Base-by-base conservation (phyloP, 768 basidiomycete genomes). In the Thelephora aurantiotincta region DNA sequence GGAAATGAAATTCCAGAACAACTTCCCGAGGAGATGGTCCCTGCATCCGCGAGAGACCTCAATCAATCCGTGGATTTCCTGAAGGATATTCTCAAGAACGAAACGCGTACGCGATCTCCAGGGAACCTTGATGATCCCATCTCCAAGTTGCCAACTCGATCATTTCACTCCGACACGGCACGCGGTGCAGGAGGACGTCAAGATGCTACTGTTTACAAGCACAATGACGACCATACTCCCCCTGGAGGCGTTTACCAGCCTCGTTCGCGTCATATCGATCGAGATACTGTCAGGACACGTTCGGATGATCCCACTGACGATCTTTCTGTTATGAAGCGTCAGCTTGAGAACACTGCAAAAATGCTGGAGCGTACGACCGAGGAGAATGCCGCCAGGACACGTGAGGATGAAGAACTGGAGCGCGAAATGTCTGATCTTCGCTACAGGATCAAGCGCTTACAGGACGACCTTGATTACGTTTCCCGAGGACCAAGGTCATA, bases 151-250 rank as follows among this genome's bases (percentile, higher is more conserved):
- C 81, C 82, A 57, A 71, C 76, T 45, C 81, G 84, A 5, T 86
- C 88, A 0, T 83, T 93, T 58, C 75, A 73, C 50, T 66, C 67
- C 44, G 63, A 71, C 11, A 66, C 72, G 5, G 65, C 77, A 2
- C 65, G 73, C 3, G 62, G 71, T 13, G 77, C 78, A 6, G 72
- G 77, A 1, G 70, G 72, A 4, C 74, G 84, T 11, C 78, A 80
- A 52, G 96, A 99, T 60, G 96, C 91, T 2, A 87, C 90, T 0
- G 82, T 90, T 33, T 99, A 96, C 69, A 87, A 87, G 56, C 85
- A 96, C 65, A 72, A 75, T 36, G 72, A 71, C 22, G 80, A 77
- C 55, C 70, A 69, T 6, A 72, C 72, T 36, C 75, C 77, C 3
- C 65, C 73, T 1, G 70, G 74, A 38, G 72, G 75, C 2, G 77